Evolutionary conservation across 163 green algal species (phyloP), one percentile per base, ranked within the genome.

Genomic region (Volvox carteri): DNA sequence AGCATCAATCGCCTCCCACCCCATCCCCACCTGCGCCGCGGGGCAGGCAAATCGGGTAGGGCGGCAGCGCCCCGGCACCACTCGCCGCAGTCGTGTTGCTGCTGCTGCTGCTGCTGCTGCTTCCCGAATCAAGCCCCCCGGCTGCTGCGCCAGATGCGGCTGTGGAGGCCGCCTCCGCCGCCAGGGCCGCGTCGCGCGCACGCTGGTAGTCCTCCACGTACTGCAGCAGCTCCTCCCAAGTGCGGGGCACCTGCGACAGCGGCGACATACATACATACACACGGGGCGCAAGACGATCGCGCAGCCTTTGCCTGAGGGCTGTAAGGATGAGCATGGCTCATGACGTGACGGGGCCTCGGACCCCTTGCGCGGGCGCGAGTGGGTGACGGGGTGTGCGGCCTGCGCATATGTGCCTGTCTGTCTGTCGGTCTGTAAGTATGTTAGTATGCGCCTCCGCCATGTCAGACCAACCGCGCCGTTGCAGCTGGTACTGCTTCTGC

Each of bases 171-270:
- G 56, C 25, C 56, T 56, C 42, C 42, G 41, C 42, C 41, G 72
- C 21, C 42, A 79, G 4, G 30, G 73, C 73, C 4, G 70, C 70
- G 2, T 33, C 41, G 18, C 14, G 37, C 8, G 70, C 70, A 1
- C 21, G 42, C 25, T 4, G 44, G 73, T 81, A 81, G 25, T 23
- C 44, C 44, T 28, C 44, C 14, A n/a, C 42, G 25, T 56, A 81
- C 25, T 81, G 23, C 44, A 81, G 44, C 73, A 81, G 7, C 44
- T 44, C 73, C 46, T 81, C 44, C 73, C 73, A 81, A 14, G 73
- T 65, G 3, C 28, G 28, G 5, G 73, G 73, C 11, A 65, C 44
- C 73, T 81, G 44, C 44, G 14, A 33, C 73, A 11, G 12, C 35
- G 23, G 21, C 19, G 19, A 9, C 52, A 80, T 16, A 5, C 21